A percentile compares a stretch with the other conserved stretches of the same genome.
Evolutionary conservation across 495 filamentous ascomycete species (phyloP).

Genomic region (Amniculicola lignicola): DNA sequence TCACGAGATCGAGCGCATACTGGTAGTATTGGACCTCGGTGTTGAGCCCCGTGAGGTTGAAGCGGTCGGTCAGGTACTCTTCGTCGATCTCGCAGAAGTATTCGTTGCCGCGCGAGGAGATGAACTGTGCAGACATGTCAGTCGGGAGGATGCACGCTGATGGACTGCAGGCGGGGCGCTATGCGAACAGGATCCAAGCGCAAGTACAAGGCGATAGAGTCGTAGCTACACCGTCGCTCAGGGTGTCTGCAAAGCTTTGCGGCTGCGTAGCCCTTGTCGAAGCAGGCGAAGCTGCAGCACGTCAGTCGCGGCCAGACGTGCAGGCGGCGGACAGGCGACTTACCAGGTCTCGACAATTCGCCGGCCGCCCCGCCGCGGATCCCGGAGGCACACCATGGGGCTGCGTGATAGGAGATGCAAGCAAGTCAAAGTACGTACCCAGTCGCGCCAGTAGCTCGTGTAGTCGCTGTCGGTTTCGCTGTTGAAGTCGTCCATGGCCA

Average conservation of each 20-base stretch:
- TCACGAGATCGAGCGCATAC: constrained; percentile 97
- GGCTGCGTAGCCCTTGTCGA: neutral
- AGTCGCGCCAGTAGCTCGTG: constrained; percentile 98
- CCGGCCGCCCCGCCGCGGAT: no score
- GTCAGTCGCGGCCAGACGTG: no score
- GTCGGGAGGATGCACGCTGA: neutral
- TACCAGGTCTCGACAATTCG: no score
- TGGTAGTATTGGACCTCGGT: constrained; percentile 98
- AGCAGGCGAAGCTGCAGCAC: neutral
- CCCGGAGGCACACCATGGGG: no score
- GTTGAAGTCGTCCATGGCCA: constrained; percentile 96
- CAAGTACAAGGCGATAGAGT: no score
- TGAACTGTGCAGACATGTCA: constrained; percentile 62
- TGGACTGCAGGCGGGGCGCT: neutral
- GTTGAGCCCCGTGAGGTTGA: constrained; percentile 96
- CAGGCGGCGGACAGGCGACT: no score
- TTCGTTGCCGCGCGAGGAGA: constrained; percentile 94
- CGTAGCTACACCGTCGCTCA: no score
- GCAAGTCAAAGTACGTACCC: constrained; percentile 61
- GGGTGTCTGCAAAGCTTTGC: constrained; percentile 4
- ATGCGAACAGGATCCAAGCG: no score
- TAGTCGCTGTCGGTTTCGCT: constrained; percentile 99
- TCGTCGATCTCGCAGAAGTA: constrained; percentile 99
- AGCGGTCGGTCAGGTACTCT: constrained; percentile 96
- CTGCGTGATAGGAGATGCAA: neutral